Evolutionary conservation across 345 rosid genomes (phyloP).

Genomic region (Euclidium syriacum): DNA sequence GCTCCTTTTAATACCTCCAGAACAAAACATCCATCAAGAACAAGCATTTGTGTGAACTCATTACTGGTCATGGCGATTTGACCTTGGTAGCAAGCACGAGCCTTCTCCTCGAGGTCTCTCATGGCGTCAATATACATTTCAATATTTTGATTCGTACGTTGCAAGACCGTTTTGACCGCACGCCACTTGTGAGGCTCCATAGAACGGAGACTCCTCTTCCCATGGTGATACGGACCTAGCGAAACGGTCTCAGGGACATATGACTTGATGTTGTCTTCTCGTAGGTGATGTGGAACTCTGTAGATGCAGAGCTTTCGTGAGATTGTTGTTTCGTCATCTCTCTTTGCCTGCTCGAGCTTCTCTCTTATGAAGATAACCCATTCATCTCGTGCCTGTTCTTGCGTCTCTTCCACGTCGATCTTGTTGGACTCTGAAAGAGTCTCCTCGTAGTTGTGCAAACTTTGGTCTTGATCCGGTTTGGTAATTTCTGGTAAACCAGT

Average conservation of each 20-base stretch:
- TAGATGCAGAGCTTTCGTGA: slow-evolving; percentile 36
- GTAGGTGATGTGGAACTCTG: background rate
- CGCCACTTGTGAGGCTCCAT: slow-evolving; percentile 76
- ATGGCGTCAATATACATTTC: too few relatives aligned
- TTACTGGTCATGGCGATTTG: slow-evolving; percentile 42
- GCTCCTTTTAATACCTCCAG: too few relatives aligned
- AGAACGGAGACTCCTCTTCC: slow-evolving; percentile 49
- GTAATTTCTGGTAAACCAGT: too few relatives aligned
- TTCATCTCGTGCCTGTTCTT: slow-evolving; percentile 31
- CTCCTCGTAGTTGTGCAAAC: slow-evolving; percentile 22
- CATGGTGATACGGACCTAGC: slow-evolving; percentile 65
- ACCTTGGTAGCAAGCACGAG: slow-evolving; percentile 62
- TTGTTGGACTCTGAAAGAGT: too few relatives aligned
- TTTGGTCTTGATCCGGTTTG: background rate
- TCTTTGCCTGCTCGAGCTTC: slow-evolving; percentile 43
- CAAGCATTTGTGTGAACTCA: slow-evolving; percentile 67
- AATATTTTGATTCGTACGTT: slow-evolving; percentile 43
- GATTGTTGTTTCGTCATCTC: slow-evolving; percentile 44
- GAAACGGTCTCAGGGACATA: slow-evolving; percentile 63
- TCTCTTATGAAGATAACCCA: slow-evolving; percentile 57
- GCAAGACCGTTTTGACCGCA: slow-evolving; percentile 44
- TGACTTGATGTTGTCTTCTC: slow-evolving; percentile 46
- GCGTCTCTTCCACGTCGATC: too few relatives aligned
- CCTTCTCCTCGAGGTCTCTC: too few relatives aligned
- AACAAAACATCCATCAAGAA: slow-evolving; percentile 62